A percentile compares a stretch with the other conserved stretches of the same genome.
These are phyloP conservation scores for Davidsoniella virescens DNA, from an alignment of 2,329 filamentous ascomycete genomes.

Conservation along the genomic window DNA sequence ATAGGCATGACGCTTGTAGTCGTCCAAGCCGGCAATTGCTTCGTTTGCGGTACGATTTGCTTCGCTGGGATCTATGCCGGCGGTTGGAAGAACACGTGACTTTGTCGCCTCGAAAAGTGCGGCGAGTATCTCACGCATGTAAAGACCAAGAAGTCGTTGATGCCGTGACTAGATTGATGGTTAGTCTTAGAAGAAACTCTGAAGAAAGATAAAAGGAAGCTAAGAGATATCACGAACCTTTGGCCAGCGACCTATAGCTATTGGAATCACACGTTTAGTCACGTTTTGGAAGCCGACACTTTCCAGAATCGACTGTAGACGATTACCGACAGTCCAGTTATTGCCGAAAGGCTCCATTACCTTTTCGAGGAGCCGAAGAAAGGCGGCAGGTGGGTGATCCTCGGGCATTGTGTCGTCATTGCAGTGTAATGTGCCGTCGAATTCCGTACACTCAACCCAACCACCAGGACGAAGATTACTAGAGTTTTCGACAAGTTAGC, in stretches of 20 bases:
- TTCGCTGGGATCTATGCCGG: conserved; percentile 20
- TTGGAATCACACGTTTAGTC: conserved; percentile 20
- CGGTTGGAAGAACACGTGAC: conserved; percentile 25
- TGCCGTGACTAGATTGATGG: background rate
- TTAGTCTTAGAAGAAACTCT: background rate
- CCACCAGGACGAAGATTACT: conserved; percentile 24
- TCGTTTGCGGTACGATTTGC: conserved; percentile 16
- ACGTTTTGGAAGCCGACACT: conserved; percentile 30
- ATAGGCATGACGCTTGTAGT: conserved; percentile 25
- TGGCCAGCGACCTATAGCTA: conserved; percentile 31
- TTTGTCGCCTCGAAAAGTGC: conserved; percentile 26
- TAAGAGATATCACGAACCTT: conserved; percentile 19
- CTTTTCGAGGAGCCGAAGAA: conserved; percentile 20
- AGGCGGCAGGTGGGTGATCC: conserved; percentile 23
- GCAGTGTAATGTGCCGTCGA: conserved; percentile 25
- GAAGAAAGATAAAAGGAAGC: background rate
- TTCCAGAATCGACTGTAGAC: conserved; percentile 23
- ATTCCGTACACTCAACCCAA: conserved; percentile 35
- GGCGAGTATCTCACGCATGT: conserved; percentile 27
- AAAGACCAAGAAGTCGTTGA: conserved; percentile 26
- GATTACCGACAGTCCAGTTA: conserved; percentile 21
- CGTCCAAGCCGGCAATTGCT: conserved; percentile 21
- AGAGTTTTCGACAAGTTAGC: conserved; percentile 13
- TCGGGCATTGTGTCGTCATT: conserved; percentile 29
- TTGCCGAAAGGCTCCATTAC: conserved; percentile 24